Evolutionary conservation across 345 rosid species (phyloP).

Genomic region (Pistacia atlantica): DNA sequence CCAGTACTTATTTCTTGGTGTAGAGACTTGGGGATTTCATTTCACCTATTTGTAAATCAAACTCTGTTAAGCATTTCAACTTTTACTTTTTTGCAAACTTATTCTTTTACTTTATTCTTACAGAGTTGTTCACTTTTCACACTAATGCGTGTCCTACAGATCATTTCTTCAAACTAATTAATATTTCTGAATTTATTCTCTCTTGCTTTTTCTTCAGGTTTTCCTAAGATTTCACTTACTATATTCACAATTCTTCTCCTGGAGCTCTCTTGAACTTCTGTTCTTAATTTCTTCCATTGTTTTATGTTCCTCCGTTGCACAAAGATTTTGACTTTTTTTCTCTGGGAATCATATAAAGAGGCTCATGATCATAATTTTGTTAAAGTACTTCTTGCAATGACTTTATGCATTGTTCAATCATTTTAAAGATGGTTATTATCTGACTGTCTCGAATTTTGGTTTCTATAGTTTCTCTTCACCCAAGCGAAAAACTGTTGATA

Average conservation of each 20-base stretch:
- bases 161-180: slow-evolving; percentile 13
- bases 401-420: not conserved
- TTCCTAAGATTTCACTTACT: slow-evolving; percentile 10
- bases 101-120: slow-evolving; percentile 12
- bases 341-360: not conserved
- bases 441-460: not conserved
- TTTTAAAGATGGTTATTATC: not conserved
- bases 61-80: not conserved
- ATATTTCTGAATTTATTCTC: slow-evolving; percentile 1
- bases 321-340: not conserved
- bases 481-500: slow-evolving; percentile 2
- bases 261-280: not conserved
- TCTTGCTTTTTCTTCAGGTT: slow-evolving; percentile 14
- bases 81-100: slow-evolving; percentile 1
- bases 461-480: not conserved
- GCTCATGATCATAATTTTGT: not conserved
- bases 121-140: slow-evolving; percentile 3
- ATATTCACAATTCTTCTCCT: not conserved
- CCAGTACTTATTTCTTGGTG: too few species aligned
- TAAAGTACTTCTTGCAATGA: not conserved
- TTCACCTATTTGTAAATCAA: slow-evolving; percentile 4
- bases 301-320: not conserved
- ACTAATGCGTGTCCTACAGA: not conserved
- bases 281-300: slow-evolving; percentile 10
- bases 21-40: not conserved